A percentile compares a stretch with the other conserved stretches of the same genome.
Evolutionary conservation across 495 filamentous ascomycete genomes (phyloP).

Genomic region (Xylaria palmicola): DNA sequence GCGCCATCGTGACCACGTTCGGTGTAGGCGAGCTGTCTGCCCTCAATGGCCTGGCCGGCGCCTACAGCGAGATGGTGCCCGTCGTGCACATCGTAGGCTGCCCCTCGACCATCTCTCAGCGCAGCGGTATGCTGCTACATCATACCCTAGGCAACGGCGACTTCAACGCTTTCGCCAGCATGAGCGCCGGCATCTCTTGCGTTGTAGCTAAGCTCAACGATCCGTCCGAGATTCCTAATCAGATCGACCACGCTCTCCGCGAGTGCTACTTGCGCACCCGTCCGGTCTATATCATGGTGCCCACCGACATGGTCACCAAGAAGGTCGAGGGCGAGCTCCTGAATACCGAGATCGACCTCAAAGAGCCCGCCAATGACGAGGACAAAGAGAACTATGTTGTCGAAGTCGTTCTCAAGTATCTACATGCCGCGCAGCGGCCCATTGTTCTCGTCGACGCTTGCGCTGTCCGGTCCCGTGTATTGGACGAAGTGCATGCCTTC

Average conservation of each 20-base stretch:
- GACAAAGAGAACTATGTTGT: conserved; percentile 84
- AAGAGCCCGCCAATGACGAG: conserved; percentile 60
- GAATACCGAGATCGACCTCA: conserved; percentile 64
- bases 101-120: conserved; percentile 59
- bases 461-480: conserved; percentile 73
- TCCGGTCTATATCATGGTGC: conserved; percentile 83
- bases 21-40: conserved; percentile 79
- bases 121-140: conserved; percentile 71
- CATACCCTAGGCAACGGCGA: conserved; percentile 93
- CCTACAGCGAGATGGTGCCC: conserved; percentile 72
- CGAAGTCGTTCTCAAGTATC: conserved; percentile 71
- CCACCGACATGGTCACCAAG: conserved; percentile 79
- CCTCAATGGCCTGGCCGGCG: conserved; percentile 69
- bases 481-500: conserved; percentile 76
- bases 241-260: conserved; percentile 78
- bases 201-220: conserved; percentile 67
- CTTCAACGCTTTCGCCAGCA: conserved; percentile 79
- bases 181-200: conserved; percentile 71
- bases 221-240: conserved; percentile 62
- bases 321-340: conserved; percentile 74
- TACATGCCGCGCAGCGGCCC: conserved; percentile 73
- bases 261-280: conserved; percentile 74
- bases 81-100: conserved; percentile 81
- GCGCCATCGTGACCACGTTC: conserved; percentile 74
- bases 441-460: conserved; percentile 90